Base-by-base conservation (phyloP, 371 early-diverging fungal species). In the Actinomortierella ambigua region DNA sequence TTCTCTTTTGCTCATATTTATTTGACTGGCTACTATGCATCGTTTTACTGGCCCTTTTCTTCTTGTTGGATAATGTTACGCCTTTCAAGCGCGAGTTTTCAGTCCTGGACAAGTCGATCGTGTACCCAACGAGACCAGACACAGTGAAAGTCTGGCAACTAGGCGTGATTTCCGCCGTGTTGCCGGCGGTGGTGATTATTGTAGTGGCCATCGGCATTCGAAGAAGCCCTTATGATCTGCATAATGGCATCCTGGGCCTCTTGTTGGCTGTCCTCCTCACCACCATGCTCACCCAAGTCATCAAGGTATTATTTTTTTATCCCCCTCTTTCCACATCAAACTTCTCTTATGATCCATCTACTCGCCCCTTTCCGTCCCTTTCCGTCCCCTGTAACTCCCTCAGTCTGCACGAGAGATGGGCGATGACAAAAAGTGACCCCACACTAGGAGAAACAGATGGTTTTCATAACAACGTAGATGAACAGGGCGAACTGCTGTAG, bases 61-160 rank as follows among this genome's bases (percentile, higher is more conserved):
- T 82, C 53, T 70, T 77, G 44, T 66, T 92, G 24, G 86, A 88
- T 58, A 64, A 68, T 14, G 65, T 88, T n/a, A 65, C 79, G 13
- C 91, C 91, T 2, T 88, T 83, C 65, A 84, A 84, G 48, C 80
- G 91, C 49, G 71, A 81, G 50, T 90, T 92, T 61, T 90, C 90
- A 15, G 77, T 90, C 17, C 63, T 81, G 13, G 83, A 92, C 66
- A 87, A 80, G 28, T 77, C 84, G 8, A 84, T 92, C 57, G 81
- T 83, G 81, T 84, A 76, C 64, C 83, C 85, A 2, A 71, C 84
- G 58, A 66, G 82, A 28, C 68, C 82, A 34, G 88, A 87, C 29
- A 77, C 82, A 5, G 83, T 89, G 0, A 86, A 87, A 43, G 77
- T 81, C 46, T 85, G 87, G 77, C 69, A 79, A 3, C 73, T 87